These are phyloP conservation scores for Rosa lucieae DNA, from an alignment of 306 rosid species.

Conservation along the genomic window DNA sequence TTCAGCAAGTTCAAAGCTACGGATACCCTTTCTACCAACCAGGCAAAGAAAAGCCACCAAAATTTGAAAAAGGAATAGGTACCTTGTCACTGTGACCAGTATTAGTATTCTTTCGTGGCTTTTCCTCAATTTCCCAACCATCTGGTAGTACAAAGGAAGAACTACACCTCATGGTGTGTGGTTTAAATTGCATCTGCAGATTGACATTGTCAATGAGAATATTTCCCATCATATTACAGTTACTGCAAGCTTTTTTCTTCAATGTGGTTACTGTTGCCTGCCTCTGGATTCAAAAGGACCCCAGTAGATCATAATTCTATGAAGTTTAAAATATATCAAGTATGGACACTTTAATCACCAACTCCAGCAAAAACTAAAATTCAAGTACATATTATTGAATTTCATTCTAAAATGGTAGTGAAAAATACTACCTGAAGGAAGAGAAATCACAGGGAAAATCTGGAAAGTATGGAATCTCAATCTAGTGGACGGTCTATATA, in stretches of 20 bases:
- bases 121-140: constrained; percentile 39
- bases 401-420: background rate
- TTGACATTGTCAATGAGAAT: constrained; percentile 13
- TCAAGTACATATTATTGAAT: background rate
- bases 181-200: constrained; percentile 29
- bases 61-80: constrained; percentile 10
- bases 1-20: background rate
- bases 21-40: constrained; percentile 9
- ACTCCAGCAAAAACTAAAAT: background rate
- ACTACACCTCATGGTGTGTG: background rate
- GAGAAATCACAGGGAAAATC: background rate
- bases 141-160: constrained; percentile 35
- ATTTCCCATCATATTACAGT: background rate
- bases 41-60: background rate
- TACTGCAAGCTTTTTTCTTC: background rate
- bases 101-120: constrained; percentile 17
- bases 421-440: background rate
- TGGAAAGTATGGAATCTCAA: background rate
- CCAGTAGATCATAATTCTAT: background rate
- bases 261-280: constrained; percentile 13
- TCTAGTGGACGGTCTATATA: background rate
- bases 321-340: background rate
- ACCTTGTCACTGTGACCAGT: constrained; percentile 28
- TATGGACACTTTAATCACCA: background rate
- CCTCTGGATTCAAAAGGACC: background rate